Percentiles rank a stretch among this genome's conserved stretches.
Conservation (phyloP, 352 stramenopile species). For the Phytophthora kernoviae region DNA sequence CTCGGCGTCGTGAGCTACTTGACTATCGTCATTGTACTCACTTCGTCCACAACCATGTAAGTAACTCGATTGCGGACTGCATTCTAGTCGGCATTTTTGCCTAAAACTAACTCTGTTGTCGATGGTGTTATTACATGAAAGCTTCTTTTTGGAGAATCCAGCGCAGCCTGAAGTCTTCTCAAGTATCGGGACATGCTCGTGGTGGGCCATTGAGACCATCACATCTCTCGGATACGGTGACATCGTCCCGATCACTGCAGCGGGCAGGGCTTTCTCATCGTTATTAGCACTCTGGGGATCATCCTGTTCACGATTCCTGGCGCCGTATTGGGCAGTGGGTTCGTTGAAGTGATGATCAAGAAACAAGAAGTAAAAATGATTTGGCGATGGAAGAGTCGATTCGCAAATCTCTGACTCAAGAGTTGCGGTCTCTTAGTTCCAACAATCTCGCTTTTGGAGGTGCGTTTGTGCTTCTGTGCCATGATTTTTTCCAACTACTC, state of each 20-base stretch:
- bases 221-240: constrained; percentile 88
- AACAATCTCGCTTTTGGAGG: constrained; percentile 39
- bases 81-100: constrained; percentile 4
- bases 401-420: constrained; percentile 52
- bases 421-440: constrained; percentile 53
- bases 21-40: constrained; percentile 79
- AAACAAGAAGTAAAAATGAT: constrained; percentile 64
- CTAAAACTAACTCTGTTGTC: background rate
- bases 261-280: constrained; percentile 72
- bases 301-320: constrained; percentile 87
- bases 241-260: constrained; percentile 77
- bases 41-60: constrained; percentile 85
- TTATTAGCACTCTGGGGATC: constrained; percentile 84
- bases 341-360: constrained; percentile 87
- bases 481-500: background rate
- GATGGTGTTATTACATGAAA: constrained; percentile 12
- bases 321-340: constrained; percentile 79
- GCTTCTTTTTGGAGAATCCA: constrained; percentile 82
- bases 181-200: constrained; percentile 74
- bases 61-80: constrained; percentile 2
- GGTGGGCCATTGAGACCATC: constrained; percentile 85
- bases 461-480: constrained; percentile 1
- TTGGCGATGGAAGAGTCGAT: constrained; percentile 57
- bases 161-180: constrained; percentile 80
- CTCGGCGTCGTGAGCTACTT: constrained; percentile 83